phyloP scores from a whole-genome alignment of 2,329 filamentous ascomycete genomes.

The Colletotrichum lini region DNA sequence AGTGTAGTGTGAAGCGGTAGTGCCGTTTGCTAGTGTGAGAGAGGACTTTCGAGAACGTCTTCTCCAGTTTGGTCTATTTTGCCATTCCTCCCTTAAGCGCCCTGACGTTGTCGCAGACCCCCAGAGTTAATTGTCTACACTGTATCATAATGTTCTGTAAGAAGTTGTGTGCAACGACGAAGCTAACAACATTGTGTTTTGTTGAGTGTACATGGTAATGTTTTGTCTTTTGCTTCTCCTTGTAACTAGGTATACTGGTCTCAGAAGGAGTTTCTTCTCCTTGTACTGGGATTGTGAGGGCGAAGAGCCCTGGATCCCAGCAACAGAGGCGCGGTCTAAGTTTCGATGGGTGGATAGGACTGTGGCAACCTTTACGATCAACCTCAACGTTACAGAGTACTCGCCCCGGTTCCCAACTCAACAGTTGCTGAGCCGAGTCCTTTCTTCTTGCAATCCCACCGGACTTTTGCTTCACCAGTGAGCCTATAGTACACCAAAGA shows the following conservation, averaged over 20 bases:
- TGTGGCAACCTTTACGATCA: no score
- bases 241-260: no score
- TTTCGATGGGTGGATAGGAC: slow-evolving; percentile 3
- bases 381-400: not conserved
- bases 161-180: no score
- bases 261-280: no score
- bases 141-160: no score
- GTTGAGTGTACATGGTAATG: no score
- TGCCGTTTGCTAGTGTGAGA: slow-evolving; percentile 10
- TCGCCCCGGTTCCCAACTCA: not conserved
- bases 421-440: not conserved
- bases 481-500: no score
- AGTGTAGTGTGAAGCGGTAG: slow-evolving; percentile 32
- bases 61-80: slow-evolving; percentile 1
- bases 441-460: not conserved
- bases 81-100: no score
- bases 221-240: no score
- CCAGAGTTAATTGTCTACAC: no score
- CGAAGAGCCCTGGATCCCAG: not conserved
- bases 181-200: no score
- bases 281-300: not conserved
- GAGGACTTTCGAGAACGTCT: not conserved
- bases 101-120: no score
- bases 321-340: not conserved
- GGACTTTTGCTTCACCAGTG: not conserved